Base-by-base conservation (phyloP, 345 rosid species). In the Alliaria petiolata region DNA sequence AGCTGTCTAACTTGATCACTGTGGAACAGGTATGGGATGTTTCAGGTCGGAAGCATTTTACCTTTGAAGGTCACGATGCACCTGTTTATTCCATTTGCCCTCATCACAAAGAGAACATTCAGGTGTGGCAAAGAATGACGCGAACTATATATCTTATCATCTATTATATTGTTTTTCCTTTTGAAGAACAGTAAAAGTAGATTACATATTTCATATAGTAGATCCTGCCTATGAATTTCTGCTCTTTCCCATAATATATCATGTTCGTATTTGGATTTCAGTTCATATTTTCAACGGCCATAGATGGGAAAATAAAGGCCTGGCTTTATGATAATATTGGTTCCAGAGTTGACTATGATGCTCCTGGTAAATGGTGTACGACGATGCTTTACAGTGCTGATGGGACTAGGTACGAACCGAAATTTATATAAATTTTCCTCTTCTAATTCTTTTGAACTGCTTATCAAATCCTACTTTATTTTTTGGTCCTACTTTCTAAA, bases 41-140 rank as follows among this genome's bases (percentile, higher is more conserved):
- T 60, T 74, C 35, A 0, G 93, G 98, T 44, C 75, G 77, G 73
- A 87, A 68, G 57, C 81, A 85, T 61, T 90, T 79, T 70, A 83
- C 78, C 71, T 93, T 93, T 65, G 91, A 83, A 83, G 98, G 97
- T 63, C 98, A 93, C 20, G 92, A 87, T 42, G 89, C 98, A 62
- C 85, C 93, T 4, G 93, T 90, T 34, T 90, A 90, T 80, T 88
- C 92, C 34, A 81, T 93, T 59, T 90, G 93, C 71, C 96, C 97
- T 77, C 98, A 93, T 75, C 87, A 89, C 83, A 88, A 87, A 81
- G 96, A 89, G 65, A 90, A 62, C 75, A 83, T 89, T 78, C 96
- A 93, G 97, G 98, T 93, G 76, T 76, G 72, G 52, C 19, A 11
- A 22, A 22, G 25, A 22, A 22, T 22, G 25, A 22, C 1, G 25